Percentiles rank a stretch among this genome's conserved stretches.
These are phyloP conservation scores for Zea luxurians DNA, from an alignment of 176 grass and related monocot species.

Conservation along the genomic window DNA sequence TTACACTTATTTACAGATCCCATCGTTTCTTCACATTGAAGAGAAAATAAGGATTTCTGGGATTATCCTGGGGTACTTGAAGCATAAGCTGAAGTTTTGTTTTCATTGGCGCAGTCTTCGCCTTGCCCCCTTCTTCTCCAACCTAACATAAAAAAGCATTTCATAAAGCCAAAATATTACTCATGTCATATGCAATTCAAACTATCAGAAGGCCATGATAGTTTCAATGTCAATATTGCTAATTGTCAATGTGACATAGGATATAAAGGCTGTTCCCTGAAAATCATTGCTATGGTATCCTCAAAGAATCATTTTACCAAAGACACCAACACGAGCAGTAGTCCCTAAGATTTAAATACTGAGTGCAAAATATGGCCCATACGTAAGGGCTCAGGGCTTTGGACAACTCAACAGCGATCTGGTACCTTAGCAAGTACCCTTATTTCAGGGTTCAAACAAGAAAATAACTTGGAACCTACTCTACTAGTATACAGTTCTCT, in stretches of 20 bases:
- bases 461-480: not conserved
- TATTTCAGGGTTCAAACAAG: conserved; percentile 4
- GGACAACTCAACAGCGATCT: not conserved
- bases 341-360: conserved; percentile 2
- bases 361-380: not conserved
- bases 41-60: conserved; percentile 55
- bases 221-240: not conserved
- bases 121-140: conserved; percentile 73
- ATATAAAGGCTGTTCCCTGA: not conserved
- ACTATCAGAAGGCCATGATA: not conserved
- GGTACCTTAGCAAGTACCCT: not conserved
- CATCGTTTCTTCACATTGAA: conserved; percentile 96
- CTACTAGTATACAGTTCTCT: not conserved
- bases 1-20: conserved; percentile 59
- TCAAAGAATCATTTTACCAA: not conserved
- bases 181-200: not conserved
- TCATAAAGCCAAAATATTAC: conserved; percentile 1
- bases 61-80: conserved; percentile 75
- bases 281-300: not conserved
- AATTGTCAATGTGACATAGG: not conserved
- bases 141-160: conserved; percentile 57
- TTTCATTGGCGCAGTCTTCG: conserved; percentile 80
- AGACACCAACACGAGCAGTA: not conserved
- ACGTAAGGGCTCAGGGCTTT: not conserved
- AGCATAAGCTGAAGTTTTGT: conserved; percentile 79